A percentile compares a stretch with the other conserved stretches of the same genome.
Conservation (phyloP, 2,329 filamentous ascomycete genomes). For the Phoma sp. region DNA sequence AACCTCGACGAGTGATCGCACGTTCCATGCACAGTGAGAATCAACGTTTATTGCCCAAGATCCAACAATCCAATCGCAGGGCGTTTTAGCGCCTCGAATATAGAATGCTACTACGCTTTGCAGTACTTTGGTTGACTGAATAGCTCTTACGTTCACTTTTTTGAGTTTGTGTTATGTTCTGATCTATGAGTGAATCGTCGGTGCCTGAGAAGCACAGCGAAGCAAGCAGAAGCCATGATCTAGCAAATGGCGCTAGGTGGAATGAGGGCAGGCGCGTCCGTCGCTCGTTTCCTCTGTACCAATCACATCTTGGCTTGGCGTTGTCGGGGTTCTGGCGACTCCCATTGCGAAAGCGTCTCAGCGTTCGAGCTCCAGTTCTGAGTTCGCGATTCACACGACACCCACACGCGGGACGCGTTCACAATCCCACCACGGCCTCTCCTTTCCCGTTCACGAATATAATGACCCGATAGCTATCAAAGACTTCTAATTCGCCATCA, state of each 20-base stretch:
- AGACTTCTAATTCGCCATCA: constrained; percentile 32
- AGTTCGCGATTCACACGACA: constrained; percentile 36
- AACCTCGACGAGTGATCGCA: too few species aligned
- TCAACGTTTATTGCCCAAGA: too few species aligned
- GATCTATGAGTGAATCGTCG: not conserved
- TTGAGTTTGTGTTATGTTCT: too few species aligned
- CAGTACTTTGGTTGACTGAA: too few species aligned
- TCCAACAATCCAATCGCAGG: too few species aligned
- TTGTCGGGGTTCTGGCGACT: constrained; percentile 12
- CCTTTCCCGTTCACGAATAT: constrained; percentile 37
- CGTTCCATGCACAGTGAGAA: too few species aligned
- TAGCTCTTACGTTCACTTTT: too few species aligned
- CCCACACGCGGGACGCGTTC: constrained; percentile 39
- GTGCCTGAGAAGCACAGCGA: not conserved
- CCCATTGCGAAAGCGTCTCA: constrained; percentile 16
- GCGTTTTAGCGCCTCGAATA: too few species aligned
- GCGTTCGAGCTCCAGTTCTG: constrained; percentile 31
- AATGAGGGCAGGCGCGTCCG: not conserved
- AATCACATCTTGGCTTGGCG: constrained; percentile 6
- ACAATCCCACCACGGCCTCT: constrained; percentile 29
- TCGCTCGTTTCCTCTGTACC: not conserved
- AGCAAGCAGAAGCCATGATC: constrained; percentile 11
- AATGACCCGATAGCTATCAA: constrained; percentile 32
- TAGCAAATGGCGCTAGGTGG: not conserved
- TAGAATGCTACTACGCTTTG: too few species aligned